Percentiles rank a stretch among this genome's conserved stretches.
phyloP scores from a whole-genome alignment of 495 filamentous ascomycete genomes.

The Penicillium atrosanguineum region DNA sequence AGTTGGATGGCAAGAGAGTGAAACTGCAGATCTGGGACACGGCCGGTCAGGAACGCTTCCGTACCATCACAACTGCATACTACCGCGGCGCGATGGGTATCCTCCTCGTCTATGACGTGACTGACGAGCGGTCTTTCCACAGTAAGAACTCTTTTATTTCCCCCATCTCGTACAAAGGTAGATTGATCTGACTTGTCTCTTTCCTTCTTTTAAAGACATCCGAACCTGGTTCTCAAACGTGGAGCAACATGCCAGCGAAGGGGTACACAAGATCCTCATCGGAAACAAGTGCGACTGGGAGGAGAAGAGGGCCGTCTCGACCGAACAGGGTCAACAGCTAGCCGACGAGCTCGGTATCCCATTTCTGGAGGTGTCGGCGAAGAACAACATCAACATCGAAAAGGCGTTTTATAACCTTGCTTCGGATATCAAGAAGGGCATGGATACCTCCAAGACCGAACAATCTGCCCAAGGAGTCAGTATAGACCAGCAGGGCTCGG shows the following conservation, averaged over 20 bases:
- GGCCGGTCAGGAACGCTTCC: conserved; percentile 94
- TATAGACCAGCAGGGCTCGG: conserved; percentile 60
- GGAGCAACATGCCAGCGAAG: conserved; percentile 97
- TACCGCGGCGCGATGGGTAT: conserved; percentile 99
- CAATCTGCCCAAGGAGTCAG: conserved; percentile 65
- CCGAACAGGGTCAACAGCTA: conserved; percentile 87
- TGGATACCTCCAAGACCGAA: conserved; percentile 73
- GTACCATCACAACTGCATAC: conserved; percentile 98
- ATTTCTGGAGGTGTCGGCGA: conserved; percentile 97
- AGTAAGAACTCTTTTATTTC: conserved; percentile 57
- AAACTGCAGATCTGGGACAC: conserved; percentile 99
- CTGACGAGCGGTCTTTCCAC: conserved; percentile 94
- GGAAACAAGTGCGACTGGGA: conserved; percentile 99
- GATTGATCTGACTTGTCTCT: conserved; percentile 6
- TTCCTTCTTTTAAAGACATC: conserved; percentile 69
- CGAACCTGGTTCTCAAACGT: conserved; percentile 99
- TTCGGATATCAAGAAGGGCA: conserved; percentile 91
- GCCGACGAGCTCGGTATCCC: conserved; percentile 97
- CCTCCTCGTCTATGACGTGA: conserved; percentile 96
- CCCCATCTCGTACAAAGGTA: not conserved
- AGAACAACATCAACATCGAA: conserved; percentile 99
- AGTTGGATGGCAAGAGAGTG: conserved; percentile 95
- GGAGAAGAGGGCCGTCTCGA: conserved; percentile 92
- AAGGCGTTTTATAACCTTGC: conserved; percentile 97
- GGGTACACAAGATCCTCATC: conserved; percentile 99